A percentile compares a stretch with the other conserved stretches of the same genome.
These are phyloP conservation scores for Cryptococcus sp. DNA, from an alignment of 1,284 basidiomycete species.

Conservation along the genomic window DNA sequence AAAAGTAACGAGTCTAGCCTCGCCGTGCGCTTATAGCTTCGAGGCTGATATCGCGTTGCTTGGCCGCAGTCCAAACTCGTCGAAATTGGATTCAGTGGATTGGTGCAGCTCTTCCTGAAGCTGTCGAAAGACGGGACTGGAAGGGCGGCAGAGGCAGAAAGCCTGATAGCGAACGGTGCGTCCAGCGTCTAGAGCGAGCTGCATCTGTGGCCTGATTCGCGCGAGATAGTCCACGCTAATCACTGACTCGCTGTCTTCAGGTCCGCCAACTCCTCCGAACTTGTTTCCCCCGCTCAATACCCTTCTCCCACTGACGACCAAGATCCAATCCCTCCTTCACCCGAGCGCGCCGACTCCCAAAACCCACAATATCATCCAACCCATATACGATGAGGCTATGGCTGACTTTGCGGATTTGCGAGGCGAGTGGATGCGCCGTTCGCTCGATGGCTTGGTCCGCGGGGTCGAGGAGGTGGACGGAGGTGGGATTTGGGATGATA, in stretches of 20 bases:
- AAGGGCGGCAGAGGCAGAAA: conserved; percentile 30
- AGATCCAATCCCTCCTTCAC: conserved; percentile 17
- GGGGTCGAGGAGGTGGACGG: conserved; percentile 44
- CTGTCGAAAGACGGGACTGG: conserved; percentile 36
- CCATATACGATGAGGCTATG: conserved; percentile 34
- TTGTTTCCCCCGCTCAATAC: conserved; percentile 35
- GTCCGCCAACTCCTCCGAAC: conserved; percentile 38
- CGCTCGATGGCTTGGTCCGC: conserved; percentile 23
- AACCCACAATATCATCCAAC: conserved; percentile 28
- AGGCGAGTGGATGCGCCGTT: conserved; percentile 41
- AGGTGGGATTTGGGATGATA: conserved; percentile 36
- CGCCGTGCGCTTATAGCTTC: not conserved
- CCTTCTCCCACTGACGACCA: conserved; percentile 27
- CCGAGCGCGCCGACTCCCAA: conserved; percentile 27
- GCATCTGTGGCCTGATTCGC: too few relatives aligned
- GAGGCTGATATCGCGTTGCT: not conserved
- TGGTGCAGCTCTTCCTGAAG: conserved; percentile 41
- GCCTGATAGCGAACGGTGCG: conserved; percentile 34
- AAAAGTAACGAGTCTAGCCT: not conserved
- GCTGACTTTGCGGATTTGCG: conserved; percentile 28
- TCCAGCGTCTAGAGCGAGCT: not conserved
- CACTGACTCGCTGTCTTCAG: conserved; percentile 12
- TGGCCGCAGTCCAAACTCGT: conserved; percentile 37
- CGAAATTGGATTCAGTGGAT: conserved; percentile 40
- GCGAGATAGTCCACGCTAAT: not conserved